Evolutionary conservation across 2,329 filamentous ascomycete species (phyloP).

Genomic region (Geosmithia putterillii): DNA sequence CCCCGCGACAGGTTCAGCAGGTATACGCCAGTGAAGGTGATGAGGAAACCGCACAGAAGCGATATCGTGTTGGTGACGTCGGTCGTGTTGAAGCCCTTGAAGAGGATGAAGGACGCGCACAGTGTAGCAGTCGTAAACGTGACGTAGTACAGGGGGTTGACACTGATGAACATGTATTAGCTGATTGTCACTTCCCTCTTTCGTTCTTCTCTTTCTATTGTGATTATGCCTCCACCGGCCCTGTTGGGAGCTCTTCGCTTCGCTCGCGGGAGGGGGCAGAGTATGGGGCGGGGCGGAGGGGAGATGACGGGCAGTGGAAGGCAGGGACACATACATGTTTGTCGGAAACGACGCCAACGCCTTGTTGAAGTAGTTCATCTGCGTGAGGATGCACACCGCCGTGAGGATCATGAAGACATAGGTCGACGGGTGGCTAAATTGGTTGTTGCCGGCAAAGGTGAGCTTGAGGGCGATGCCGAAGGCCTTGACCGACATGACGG

Average conservation of each 20-base stretch:
- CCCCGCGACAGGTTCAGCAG: slow-evolving; percentile 88
- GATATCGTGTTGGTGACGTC: slow-evolving; percentile 87
- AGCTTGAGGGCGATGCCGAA: slow-evolving; percentile 97
- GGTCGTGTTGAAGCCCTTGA: slow-evolving; percentile 90
- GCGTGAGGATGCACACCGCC: slow-evolving; percentile 84
- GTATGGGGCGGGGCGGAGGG: too few species aligned
- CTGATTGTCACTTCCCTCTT: too few species aligned
- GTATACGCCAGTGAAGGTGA: slow-evolving; percentile 93
- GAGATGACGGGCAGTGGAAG: too few species aligned
- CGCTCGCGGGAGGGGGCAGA: too few species aligned
- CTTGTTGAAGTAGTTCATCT: slow-evolving; percentile 99
- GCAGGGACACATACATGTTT: slow-evolving; percentile 79
- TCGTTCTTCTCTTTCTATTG: too few species aligned
- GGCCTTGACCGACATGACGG: slow-evolving; percentile 98
- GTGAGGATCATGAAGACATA: slow-evolving; percentile 97
- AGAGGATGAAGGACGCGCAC: slow-evolving; percentile 90
- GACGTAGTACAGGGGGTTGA: slow-evolving; percentile 94
- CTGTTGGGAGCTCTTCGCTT: too few species aligned
- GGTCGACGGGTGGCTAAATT: slow-evolving; percentile 88
- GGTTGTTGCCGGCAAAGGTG: slow-evolving; percentile 85
- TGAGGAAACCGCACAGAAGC: slow-evolving; percentile 80
- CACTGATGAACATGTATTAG: slow-evolving; percentile 39
- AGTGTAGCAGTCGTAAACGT: slow-evolving; percentile 94
- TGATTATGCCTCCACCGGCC: too few species aligned
- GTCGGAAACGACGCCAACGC: slow-evolving; percentile 93